Percentiles rank a stretch among this genome's conserved stretches.
Evolutionary conservation across 208 protist genomes (phyloP).

Genomic region (Leishmania turanica): DNA sequence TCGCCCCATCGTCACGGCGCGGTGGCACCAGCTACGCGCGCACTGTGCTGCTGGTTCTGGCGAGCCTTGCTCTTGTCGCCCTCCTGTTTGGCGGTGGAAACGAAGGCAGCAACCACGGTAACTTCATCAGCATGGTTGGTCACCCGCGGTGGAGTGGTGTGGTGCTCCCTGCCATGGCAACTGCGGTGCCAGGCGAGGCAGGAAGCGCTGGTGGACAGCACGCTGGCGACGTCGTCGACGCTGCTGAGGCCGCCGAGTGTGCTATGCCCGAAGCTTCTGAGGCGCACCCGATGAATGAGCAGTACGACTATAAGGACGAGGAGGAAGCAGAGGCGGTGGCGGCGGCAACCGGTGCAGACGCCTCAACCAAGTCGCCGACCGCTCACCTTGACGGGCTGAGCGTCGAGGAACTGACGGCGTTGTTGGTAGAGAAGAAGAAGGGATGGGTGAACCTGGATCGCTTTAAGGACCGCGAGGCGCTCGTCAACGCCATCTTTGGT

Average conservation of each 20-base stretch:
- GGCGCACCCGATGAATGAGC: background rate
- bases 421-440: conserved; percentile 41
- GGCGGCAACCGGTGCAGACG: background rate
- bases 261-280: background rate
- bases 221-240: background rate
- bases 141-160: background rate
- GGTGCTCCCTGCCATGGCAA: background rate
- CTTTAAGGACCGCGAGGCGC: conserved; percentile 24
- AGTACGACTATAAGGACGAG: conserved; percentile 8
- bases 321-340: conserved; percentile 4
- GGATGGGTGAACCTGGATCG: conserved; percentile 28
- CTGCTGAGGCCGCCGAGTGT: background rate
- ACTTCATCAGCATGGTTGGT: background rate
- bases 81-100: conserved; percentile 8
- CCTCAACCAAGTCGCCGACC: background rate
- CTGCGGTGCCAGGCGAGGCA: background rate
- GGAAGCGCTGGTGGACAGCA: background rate
- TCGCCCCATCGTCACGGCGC: background rate
- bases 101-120: background rate
- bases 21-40: background rate
- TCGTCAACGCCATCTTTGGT: conserved; percentile 24
- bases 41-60: background rate
- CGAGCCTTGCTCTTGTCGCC: background rate
- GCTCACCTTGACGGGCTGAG: conserved; percentile 17
- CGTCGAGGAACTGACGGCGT: conserved; percentile 33